These are phyloP conservation scores for Pezicula carpinea DNA, from an alignment of 2,329 filamentous ascomycete genomes.

Conservation along the genomic window DNA sequence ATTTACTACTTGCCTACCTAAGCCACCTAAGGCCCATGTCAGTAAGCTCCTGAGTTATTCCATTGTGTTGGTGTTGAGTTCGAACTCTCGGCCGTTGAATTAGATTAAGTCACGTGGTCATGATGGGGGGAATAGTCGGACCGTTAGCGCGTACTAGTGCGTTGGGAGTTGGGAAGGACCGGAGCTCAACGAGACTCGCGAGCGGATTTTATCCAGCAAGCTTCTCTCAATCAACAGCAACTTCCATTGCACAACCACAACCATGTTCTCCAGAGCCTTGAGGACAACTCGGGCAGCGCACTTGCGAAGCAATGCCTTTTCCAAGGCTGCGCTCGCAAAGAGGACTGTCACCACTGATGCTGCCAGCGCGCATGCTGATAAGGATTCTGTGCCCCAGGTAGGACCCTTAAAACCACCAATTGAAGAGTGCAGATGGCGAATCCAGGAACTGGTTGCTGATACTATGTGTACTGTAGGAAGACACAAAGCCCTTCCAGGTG, in stretches of 20 bases:
- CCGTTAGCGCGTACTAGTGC: neutral
- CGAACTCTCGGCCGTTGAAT: neutral
- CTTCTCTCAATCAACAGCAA: neutral
- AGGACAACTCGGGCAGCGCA: constrained; percentile 57
- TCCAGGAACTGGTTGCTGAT: constrained; percentile 1
- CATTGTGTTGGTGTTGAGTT: neutral
- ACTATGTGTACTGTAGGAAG: constrained; percentile 54
- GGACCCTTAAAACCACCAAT: constrained; percentile 1
- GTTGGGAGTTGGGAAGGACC: neutral
- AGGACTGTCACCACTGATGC: constrained; percentile 93
- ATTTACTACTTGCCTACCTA: too few species aligned
- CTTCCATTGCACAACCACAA: constrained; percentile 20
- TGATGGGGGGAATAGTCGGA: neutral
- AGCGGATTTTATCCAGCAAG: neutral
- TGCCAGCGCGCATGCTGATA: constrained; percentile 84
- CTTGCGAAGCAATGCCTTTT: constrained; percentile 37
- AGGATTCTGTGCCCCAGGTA: constrained; percentile 65
- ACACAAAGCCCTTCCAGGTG: constrained; percentile 89
- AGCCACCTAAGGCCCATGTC: too few species aligned
- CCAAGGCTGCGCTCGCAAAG: constrained; percentile 31
- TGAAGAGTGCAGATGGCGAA: neutral
- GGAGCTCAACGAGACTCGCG: neutral
- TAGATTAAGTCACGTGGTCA: neutral
- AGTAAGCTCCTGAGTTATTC: too few species aligned
- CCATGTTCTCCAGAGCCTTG: constrained; percentile 70